phyloP scores from a whole-genome alignment of 352 stramenopile species.

The Phytophthora melonis region DNA sequence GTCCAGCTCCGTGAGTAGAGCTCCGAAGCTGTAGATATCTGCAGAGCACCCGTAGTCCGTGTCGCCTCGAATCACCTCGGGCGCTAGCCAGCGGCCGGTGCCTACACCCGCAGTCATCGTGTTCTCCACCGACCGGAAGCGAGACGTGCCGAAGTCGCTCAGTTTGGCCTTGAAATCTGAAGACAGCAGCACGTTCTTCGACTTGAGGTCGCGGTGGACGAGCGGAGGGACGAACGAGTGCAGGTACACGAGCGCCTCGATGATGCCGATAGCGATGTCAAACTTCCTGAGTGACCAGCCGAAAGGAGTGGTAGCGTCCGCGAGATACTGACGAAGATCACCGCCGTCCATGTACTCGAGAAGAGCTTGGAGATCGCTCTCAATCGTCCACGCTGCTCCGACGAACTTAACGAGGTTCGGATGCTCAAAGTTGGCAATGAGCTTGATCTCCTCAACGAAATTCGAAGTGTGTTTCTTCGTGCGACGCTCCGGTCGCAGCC shows the following conservation, averaged over 20 bases:
- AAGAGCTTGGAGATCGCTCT: constrained; percentile 53
- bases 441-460: constrained; percentile 56
- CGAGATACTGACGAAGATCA: constrained; percentile 46
- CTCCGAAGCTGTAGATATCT: constrained; percentile 68
- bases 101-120: constrained; percentile 58
- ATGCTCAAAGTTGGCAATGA: constrained; percentile 56
- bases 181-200: constrained; percentile 67
- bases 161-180: constrained; percentile 35
- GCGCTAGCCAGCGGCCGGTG: constrained; percentile 65
- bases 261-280: constrained; percentile 47
- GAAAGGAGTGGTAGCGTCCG: constrained; percentile 6
- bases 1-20: constrained; percentile 55
- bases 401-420: constrained; percentile 53
- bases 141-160: constrained; percentile 42
- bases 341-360: constrained; percentile 58
- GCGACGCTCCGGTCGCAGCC: constrained; percentile 28
- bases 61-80: constrained; percentile 58
- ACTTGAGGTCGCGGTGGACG: constrained; percentile 48
- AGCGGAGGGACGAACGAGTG: constrained; percentile 48
- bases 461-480: constrained; percentile 44
- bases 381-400: constrained; percentile 52
- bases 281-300: constrained; percentile 39
- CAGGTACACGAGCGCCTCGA: constrained; percentile 50
- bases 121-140: constrained; percentile 36
- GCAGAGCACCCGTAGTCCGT: constrained; percentile 55